These are phyloP conservation scores for Tuber umbilicatum DNA, from an alignment of 495 filamentous ascomycete species.

Conservation along the genomic window DNA sequence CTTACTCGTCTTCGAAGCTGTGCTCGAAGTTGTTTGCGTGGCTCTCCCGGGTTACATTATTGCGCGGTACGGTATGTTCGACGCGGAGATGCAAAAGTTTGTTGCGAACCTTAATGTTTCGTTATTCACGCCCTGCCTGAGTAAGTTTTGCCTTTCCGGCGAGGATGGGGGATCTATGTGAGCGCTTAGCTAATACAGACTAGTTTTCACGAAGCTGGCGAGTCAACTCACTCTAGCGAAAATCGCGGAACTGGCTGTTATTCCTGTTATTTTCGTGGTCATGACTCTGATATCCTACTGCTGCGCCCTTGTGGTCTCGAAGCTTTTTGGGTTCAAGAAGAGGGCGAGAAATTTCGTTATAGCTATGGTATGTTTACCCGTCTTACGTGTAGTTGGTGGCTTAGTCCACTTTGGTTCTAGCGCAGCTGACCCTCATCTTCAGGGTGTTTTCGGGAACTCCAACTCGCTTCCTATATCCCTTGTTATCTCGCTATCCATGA, in stretches of 20 bases:
- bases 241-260: conserved; percentile 80
- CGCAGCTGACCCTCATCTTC: conserved; percentile 31
- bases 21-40: conserved; percentile 92
- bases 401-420: neutral
- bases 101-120: conserved; percentile 89
- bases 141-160: conserved; percentile 50
- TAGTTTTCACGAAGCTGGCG: conserved; percentile 97
- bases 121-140: conserved; percentile 92
- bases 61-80: conserved; percentile 81
- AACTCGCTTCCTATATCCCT: conserved; percentile 97
- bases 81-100: conserved; percentile 90
- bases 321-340: conserved; percentile 71
- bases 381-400: neutral
- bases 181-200: conserved; percentile 17
- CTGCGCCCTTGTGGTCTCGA: conserved; percentile 62
- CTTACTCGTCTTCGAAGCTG: conserved; percentile 89
- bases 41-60: conserved; percentile 92
- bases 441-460: conserved; percentile 85
- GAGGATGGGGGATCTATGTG: neutral
- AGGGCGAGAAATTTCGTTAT: conserved; percentile 85
- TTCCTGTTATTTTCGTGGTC: conserved; percentile 83
- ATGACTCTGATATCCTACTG: conserved; percentile 78
- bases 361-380: conserved; percentile 66
- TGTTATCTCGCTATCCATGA: conserved; percentile 86
- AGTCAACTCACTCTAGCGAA: conserved; percentile 88